Base-by-base conservation (phyloP, 2,329 filamentous ascomycete species). In the Paracorniculantispora psalliotae region DNA sequence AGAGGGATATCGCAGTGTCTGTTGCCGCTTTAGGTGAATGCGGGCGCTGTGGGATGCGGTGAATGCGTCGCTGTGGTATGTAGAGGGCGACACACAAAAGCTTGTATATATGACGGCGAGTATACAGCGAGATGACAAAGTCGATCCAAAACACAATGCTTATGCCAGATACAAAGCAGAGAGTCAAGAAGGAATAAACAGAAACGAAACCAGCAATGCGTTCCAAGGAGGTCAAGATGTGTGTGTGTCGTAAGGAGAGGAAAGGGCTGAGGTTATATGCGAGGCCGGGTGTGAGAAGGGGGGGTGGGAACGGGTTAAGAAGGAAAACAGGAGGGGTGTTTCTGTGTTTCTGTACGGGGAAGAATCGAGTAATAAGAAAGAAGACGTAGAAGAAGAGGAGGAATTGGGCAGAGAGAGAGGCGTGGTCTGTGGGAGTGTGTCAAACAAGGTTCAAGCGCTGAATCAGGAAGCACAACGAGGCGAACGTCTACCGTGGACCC, bases 361-460 rank as follows among this genome's bases (percentile, higher is more conserved):
- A 33, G 12, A 12, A 33, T 7, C 6, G 12, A 33, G 30, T 6
- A 33, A 41, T 47, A 41, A 46, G 52, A 30, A 30, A 15, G 15
- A 21, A 23, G 15, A n/a, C 8, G 7, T 26, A 21, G 19, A 26
- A 15, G 13, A 52, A 19, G 5, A 52, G 35, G 15, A 28, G 19
- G 50, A 21, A 28, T 47, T 21, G 21, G 19, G 26, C 13, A 17
- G 37, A 17, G 17, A 17, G 17, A 17, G 37, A 41, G 37, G 12
- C 13, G 12, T 15, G 12, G 8, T 19, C 15, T 49, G 25, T 49
- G 47, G 52, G 19, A 21, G 44, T 26, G 43, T 56, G 53, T 56
- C 47, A 56, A 56, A 56, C 53, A 56, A 56, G 53, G 53, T 56
- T 56, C 53, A 56, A 47, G 53, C 53, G 53, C 53, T 56, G 53